A percentile compares a stretch with the other conserved stretches of the same genome.
phyloP scores from a whole-genome alignment of 805 yeast species.

The Sugiyamaella smithiae region DNA sequence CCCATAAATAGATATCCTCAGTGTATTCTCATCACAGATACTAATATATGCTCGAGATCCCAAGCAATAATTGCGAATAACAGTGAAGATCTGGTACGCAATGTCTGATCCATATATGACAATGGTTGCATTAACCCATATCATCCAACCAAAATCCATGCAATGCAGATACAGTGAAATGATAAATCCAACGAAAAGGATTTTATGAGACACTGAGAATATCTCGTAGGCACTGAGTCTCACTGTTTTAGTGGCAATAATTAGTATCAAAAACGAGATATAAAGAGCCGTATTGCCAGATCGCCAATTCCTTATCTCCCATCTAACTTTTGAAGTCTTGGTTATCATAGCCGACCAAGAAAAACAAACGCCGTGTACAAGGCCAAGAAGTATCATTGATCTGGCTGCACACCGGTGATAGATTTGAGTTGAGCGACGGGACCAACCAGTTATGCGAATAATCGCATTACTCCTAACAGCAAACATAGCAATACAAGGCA shows the following conservation, averaged over 20 bases:
- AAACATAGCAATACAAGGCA: constrained; percentile 36
- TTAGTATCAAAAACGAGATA: constrained; percentile 37
- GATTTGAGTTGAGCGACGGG: constrained; percentile 56
- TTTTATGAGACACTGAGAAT: constrained; percentile 49
- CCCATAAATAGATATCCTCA: background rate
- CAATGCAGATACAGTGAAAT: constrained; percentile 58
- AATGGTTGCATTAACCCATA: constrained; percentile 42
- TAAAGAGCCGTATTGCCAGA: constrained; percentile 47
- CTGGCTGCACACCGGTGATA: constrained; percentile 48
- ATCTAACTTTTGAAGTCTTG: constrained; percentile 24
- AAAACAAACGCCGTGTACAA: constrained; percentile 28
- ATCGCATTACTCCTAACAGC: constrained; percentile 73
- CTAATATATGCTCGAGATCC: constrained; percentile 6
- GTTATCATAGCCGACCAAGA: constrained; percentile 16
- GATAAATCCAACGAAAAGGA: constrained; percentile 41
- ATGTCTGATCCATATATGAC: constrained; percentile 18
- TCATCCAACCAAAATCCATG: constrained; percentile 48
- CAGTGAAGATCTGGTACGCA: constrained; percentile 7
- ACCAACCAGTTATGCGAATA: constrained; percentile 57
- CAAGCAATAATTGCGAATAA: constrained; percentile 8
- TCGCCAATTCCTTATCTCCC: constrained; percentile 35
- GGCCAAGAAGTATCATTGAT: constrained; percentile 22
- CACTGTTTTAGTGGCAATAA: constrained; percentile 50
- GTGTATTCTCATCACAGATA: constrained; percentile 16
- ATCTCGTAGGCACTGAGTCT: constrained; percentile 55